These are phyloP conservation scores for Kokia cookei DNA, from an alignment of 441 rosid genomes.

Conservation along the genomic window DNA sequence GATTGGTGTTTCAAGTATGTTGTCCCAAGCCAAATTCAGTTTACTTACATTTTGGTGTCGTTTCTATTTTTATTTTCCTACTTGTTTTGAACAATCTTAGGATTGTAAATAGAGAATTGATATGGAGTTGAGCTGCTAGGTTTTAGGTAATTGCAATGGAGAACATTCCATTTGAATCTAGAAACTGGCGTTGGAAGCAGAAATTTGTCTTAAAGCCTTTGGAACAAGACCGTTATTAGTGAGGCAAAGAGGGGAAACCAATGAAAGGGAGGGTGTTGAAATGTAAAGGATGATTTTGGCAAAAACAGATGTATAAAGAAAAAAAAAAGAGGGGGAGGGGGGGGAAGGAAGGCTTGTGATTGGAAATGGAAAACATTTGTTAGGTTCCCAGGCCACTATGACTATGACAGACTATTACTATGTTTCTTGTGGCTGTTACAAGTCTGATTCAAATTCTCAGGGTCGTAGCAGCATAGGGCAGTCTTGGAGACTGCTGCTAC, in stretches of 20 bases:
- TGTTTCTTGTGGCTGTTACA: not conserved
- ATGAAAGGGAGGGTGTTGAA: not conserved
- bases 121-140: not conserved
- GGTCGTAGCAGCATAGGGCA: not conserved
- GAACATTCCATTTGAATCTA: not conserved
- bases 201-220: not conserved
- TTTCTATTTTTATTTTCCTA: not conserved
- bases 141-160: not conserved
- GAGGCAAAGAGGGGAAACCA: not conserved
- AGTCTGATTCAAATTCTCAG: not conserved
- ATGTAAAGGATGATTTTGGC: not conserved
- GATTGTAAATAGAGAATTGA: not conserved
- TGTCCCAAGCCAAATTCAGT: not conserved
- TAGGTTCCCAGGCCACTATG: not conserved
- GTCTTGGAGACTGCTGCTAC: not conserved
- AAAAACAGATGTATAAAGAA: not conserved
- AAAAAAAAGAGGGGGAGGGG: not conserved
- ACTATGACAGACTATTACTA: not conserved
- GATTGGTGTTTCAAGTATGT: constrained; percentile 79
- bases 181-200: not conserved
- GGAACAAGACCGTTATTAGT: not conserved
- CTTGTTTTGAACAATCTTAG: not conserved
- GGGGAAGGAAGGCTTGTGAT: not conserved
- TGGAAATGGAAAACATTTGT: not conserved
- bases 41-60: not conserved